phyloP scores from a whole-genome alignment of 2,329 filamentous ascomycete species.

The Calonectria hawksworthii region DNA sequence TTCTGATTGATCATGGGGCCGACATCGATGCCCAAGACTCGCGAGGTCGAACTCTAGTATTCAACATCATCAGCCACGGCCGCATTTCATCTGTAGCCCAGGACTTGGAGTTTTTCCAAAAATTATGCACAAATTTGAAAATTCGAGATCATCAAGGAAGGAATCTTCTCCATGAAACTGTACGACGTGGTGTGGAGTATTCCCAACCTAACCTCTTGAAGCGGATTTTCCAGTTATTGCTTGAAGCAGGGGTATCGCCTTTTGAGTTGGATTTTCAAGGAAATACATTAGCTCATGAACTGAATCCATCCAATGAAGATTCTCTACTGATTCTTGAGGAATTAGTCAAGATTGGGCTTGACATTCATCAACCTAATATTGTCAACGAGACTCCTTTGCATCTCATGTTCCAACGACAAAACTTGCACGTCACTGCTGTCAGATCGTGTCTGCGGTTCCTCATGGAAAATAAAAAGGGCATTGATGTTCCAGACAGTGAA shows the following conservation, averaged over 20 bases:
- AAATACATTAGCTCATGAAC: slow-evolving; percentile 36
- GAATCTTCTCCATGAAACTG: not conserved
- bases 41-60: not conserved
- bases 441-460: slow-evolving; percentile 15
- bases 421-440: no score
- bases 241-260: not conserved
- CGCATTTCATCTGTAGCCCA: not conserved
- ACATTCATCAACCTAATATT: slow-evolving; percentile 25
- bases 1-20: not conserved
- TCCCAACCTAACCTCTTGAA: not conserved
- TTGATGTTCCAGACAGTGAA: slow-evolving; percentile 17
- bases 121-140: not conserved
- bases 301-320: not conserved
- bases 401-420: slow-evolving; percentile 21
- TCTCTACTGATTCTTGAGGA: not conserved
- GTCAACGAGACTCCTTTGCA: slow-evolving; percentile 34
- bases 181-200: not conserved
- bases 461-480: not conserved
- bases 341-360: slow-evolving; percentile 20
- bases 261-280: slow-evolving; percentile 31
- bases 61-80: not conserved
- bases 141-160: not conserved
- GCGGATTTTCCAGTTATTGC: not conserved
- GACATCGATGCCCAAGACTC: not conserved
- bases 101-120: not conserved